Percentiles rank a stretch among this genome's conserved stretches.
phyloP scores from a whole-genome alignment of 208 protist genomes.

The Paratrypanosoma confusum region DNA sequence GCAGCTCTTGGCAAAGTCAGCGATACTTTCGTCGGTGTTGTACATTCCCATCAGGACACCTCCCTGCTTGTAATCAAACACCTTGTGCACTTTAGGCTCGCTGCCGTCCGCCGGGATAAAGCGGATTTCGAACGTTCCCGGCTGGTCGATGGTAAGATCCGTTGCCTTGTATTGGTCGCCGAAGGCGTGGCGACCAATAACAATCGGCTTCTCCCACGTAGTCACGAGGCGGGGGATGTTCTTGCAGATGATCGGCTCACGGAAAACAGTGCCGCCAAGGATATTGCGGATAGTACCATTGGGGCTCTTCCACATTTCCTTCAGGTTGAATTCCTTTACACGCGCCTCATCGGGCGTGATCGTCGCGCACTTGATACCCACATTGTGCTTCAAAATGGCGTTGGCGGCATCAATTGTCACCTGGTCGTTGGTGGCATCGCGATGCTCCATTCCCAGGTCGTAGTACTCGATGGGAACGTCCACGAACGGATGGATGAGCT shows the following conservation, averaged over 20 bases:
- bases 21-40: slow-evolving; percentile 83
- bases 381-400: slow-evolving; percentile 74
- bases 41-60: slow-evolving; percentile 84
- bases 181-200: slow-evolving; percentile 79
- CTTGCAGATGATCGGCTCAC: slow-evolving; percentile 81
- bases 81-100: slow-evolving; percentile 11
- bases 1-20: slow-evolving; percentile 74
- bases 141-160: slow-evolving; percentile 41
- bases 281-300: slow-evolving; percentile 94
- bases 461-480: slow-evolving; percentile 83
- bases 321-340: slow-evolving; percentile 86
- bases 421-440: slow-evolving; percentile 80
- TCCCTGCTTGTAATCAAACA: slow-evolving; percentile 50
- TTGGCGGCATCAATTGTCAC: slow-evolving; percentile 83
- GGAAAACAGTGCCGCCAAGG: slow-evolving; percentile 87
- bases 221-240: slow-evolving; percentile 46
- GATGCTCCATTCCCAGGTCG: slow-evolving; percentile 77
- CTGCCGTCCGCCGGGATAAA: slow-evolving; percentile 57
- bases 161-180: slow-evolving; percentile 83
- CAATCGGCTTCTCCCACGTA: slow-evolving; percentile 74
- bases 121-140: slow-evolving; percentile 58
- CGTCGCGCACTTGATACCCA: slow-evolving; percentile 91
- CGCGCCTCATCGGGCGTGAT: slow-evolving; percentile 88
- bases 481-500: slow-evolving; percentile 83
- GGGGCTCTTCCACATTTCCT: slow-evolving; percentile 89